Evolutionary conservation across 73 alveolate species (phyloP).

Genomic region (Stentor coeruleus): DNA sequence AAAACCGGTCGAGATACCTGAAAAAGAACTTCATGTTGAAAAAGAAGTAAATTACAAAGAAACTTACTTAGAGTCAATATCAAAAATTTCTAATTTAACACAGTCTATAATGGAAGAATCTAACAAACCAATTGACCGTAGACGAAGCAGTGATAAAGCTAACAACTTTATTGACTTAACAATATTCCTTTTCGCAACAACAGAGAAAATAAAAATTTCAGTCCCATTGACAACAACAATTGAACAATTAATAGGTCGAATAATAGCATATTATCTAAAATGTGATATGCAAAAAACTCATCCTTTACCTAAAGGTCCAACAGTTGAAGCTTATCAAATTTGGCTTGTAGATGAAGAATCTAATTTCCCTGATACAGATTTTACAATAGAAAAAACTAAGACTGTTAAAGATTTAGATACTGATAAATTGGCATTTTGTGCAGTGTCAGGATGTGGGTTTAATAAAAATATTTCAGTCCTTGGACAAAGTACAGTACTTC

Average conservation of each 20-base stretch:
- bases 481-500: not conserved
- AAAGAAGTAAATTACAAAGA: not conserved
- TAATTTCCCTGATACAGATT: not conserved
- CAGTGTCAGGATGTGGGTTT: not conserved
- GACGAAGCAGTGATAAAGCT: not conserved
- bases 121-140: not conserved
- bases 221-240: slow-evolving; percentile 4
- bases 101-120: not conserved
- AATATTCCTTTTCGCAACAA: not conserved
- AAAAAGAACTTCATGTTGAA: not conserved
- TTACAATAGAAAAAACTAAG: not conserved
- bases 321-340: not conserved
- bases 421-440: not conserved
- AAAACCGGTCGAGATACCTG: not conserved
- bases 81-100: not conserved
- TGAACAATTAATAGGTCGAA: not conserved
- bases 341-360: slow-evolving; percentile 5
- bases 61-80: not conserved
- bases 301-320: slow-evolving; percentile 5
- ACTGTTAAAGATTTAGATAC: not conserved
- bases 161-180: not conserved
- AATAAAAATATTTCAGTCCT: not conserved
- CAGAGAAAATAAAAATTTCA: not conserved
- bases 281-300: not conserved
- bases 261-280: not conserved